phyloP scores from a whole-genome alignment of 1,139 yeast species.

The Kodamaea alishanica region DNA sequence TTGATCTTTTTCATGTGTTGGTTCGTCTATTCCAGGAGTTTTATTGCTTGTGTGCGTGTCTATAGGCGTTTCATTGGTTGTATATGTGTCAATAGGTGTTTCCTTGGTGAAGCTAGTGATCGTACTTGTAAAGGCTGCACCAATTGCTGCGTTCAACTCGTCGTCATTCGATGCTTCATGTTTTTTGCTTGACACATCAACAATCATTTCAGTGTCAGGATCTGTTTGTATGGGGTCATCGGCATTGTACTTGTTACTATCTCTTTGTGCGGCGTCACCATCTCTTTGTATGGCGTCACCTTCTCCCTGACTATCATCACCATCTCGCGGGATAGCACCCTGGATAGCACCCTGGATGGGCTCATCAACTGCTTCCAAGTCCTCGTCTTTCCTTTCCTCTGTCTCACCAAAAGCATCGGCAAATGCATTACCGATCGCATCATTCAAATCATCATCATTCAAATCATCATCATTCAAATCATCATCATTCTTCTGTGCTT shows the following conservation, averaged over 20 bases:
- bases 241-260: not conserved
- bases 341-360: too few relatives aligned
- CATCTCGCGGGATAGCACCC: too few relatives aligned
- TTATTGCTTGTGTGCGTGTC: too few relatives aligned
- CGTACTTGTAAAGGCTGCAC: too few relatives aligned
- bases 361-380: too few relatives aligned
- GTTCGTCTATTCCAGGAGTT: not conserved
- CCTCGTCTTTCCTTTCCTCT: not conserved
- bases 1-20: not conserved
- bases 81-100: too few relatives aligned
- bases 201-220: not conserved
- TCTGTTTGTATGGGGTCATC: not conserved
- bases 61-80: too few relatives aligned
- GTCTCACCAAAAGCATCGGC: slow-evolving; percentile 12
- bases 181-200: not conserved
- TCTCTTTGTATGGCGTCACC: slow-evolving; percentile 1
- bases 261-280: slow-evolving; percentile 1
- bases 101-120: too few relatives aligned
- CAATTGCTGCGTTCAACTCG: too few relatives aligned
- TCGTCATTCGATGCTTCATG: not conserved
- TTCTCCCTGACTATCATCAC: too few relatives aligned
- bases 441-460: slow-evolving; percentile 12
- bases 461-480: slow-evolving; percentile 6
- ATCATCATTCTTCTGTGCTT: not conserved
- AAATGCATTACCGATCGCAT: slow-evolving; percentile 11